Evolutionary conservation across 1,139 yeast genomes (phyloP), one percentile per base, ranked within the genome.

Genomic region (Lodderomyces beijingensis): DNA sequence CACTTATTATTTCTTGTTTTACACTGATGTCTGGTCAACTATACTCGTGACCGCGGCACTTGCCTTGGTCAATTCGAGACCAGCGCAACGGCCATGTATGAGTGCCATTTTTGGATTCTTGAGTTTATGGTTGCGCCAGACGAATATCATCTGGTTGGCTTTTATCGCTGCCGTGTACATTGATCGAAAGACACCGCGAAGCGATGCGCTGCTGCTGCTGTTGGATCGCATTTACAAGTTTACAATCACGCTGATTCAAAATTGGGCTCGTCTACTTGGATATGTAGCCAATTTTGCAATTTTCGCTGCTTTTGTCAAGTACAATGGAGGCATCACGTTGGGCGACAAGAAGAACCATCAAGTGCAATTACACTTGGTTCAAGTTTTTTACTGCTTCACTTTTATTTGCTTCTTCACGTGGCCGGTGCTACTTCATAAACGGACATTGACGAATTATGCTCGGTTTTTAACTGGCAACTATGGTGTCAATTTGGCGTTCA

Each of bases 21-120:
- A 91, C 57, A 91, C 99, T 0, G 98, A 91, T 54, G 80, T 88
- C 2, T 88, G 96, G 96, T 77, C 96, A 0, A 75, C 93, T 0
- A 69, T 84, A 0, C 59, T 86, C 27, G 71, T 89, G 6, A 43
- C 85, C 2, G 49, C 48, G 2, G 45, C 66, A 1, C 32, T 69
- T 59, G 24, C 70, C 73, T 20, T 65, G 66, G 50, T 66, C 59
- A 16, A 52, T 12, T 41, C 39, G 7, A 41, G 40, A 32, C 20
- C 23, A 16, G 16, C 25, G 13, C 44, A 40, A 25, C 11, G 30
- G 13, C 59, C 58, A 2, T 32, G 32, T 2, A 10, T 51, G 2
- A 56, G 74, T 40, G 77, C 78, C 0, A 4, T 70, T 1, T 47
- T 75, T 16, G 83, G 79, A 0, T 68, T 77, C 22, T 25, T 65